These are phyloP conservation scores for Drechslerella stenobrocha DNA, from an alignment of 2,329 filamentous ascomycete genomes.

Conservation along the genomic window DNA sequence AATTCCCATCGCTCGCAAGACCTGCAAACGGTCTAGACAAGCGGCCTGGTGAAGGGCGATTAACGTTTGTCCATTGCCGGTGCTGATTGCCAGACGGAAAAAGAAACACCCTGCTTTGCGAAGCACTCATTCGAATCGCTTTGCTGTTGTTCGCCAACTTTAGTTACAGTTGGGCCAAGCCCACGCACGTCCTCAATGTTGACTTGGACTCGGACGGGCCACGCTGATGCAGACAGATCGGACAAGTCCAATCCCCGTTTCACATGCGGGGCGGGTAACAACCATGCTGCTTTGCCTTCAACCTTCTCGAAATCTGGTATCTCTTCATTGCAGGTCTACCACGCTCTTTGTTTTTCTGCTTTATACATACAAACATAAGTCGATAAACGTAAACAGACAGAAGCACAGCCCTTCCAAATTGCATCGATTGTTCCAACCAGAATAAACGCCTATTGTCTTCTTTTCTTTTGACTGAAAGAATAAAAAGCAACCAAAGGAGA, in stretches of 20 bases:
- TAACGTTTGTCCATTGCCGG: too few species aligned
- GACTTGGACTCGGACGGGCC: neutral
- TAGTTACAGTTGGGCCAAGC: neutral
- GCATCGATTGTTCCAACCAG: conserved; percentile 30
- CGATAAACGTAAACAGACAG: conserved; percentile 13
- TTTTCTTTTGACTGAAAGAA: conserved; percentile 12
- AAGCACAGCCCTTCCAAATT: conserved; percentile 15
- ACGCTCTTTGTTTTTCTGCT: neutral
- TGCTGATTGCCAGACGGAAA: too few species aligned
- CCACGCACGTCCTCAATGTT: neutral
- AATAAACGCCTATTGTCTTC: conserved; percentile 35
- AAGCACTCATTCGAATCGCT: too few species aligned
- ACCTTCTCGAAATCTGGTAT: neutral
- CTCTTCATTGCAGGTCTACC: neutral
- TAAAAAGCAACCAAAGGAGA: conserved; percentile 2
- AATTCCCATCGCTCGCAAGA: neutral
- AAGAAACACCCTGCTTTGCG: too few species aligned
- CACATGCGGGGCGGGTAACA: neutral
- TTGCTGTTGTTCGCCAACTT: too few species aligned
- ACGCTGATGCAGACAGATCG: neutral
- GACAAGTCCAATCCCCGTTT: neutral
- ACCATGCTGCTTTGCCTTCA: neutral
- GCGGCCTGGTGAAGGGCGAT: neutral
- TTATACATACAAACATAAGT: conserved; percentile 12
- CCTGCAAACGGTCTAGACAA: conserved; percentile 7